phyloP scores from a whole-genome alignment of 106 monocot genomes.

The Agapanthus africanus region DNA sequence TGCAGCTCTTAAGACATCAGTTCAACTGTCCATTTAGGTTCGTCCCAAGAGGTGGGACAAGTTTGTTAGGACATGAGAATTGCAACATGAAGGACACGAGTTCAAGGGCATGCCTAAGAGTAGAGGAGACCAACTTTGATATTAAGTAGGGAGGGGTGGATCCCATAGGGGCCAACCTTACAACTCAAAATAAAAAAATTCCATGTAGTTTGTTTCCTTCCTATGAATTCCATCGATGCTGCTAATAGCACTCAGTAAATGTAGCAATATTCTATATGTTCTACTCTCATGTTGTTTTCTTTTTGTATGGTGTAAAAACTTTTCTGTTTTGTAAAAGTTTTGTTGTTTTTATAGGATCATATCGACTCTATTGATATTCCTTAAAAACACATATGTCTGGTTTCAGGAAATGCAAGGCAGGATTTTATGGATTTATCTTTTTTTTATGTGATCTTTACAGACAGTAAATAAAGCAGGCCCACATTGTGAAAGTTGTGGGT shows the following conservation, averaged over 20 bases:
- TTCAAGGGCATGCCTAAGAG: too few species aligned
- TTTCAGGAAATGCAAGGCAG: background rate
- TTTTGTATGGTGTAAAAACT: background rate
- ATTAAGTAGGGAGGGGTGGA: too few species aligned
- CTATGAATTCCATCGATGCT: background rate
- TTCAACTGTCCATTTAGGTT: too few species aligned
- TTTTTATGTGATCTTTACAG: constrained; percentile 18
- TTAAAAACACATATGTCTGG: background rate
- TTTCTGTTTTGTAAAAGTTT: too few species aligned
- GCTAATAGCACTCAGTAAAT: background rate
- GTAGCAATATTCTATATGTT: background rate
- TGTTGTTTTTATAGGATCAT: too few species aligned
- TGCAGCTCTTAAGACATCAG: background rate
- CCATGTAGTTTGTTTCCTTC: background rate
- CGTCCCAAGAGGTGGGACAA: too few species aligned
- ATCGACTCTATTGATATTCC: too few species aligned
- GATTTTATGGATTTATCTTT: background rate
- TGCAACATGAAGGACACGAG: too few species aligned
- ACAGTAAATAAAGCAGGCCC: constrained; percentile 22
- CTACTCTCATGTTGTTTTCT: background rate
- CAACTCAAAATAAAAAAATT: too few species aligned
- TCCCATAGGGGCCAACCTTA: too few species aligned
- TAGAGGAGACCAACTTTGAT: too few species aligned
- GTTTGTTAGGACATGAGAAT: too few species aligned
- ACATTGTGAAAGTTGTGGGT: constrained; percentile 71